These are phyloP conservation scores for Mortierella sp. DNA, from an alignment of 371 early-diverging fungal species.

Conservation along the genomic window DNA sequence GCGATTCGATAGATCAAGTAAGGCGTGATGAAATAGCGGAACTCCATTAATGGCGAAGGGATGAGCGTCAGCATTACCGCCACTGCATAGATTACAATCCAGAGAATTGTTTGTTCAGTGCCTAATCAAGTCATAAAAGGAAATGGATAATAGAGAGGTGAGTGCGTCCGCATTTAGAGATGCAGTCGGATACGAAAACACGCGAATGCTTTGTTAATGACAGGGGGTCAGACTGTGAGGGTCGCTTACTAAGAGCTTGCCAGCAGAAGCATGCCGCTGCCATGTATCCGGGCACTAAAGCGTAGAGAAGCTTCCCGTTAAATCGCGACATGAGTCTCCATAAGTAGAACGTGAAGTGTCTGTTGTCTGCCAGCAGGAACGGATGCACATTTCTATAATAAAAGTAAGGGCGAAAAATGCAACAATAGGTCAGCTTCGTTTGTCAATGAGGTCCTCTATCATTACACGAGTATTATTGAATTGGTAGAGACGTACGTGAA, in stretches of 20 bases:
- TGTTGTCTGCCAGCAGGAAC: slow-evolving; percentile 94
- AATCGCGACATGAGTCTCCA: slow-evolving; percentile 85
- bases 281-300: slow-evolving; percentile 78
- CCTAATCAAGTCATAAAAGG: slow-evolving; percentile 33
- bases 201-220: too few relatives aligned
- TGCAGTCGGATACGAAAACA: too few relatives aligned
- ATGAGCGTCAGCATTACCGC: slow-evolving; percentile 74
- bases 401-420: not conserved
- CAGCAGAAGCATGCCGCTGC: slow-evolving; percentile 61
- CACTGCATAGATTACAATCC: slow-evolving; percentile 62
- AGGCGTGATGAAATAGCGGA: slow-evolving; percentile 95
- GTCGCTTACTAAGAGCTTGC: slow-evolving; percentile 59
- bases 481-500: slow-evolving; percentile 66
- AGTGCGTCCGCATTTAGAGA: not conserved
- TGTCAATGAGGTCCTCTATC: too few relatives aligned
- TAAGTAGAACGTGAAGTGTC: slow-evolving; percentile 95
- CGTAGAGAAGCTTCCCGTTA: slow-evolving; percentile 70
- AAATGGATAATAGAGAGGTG: not conserved
- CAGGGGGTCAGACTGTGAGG: too few relatives aligned
- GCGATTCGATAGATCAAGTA: slow-evolving; percentile 82
- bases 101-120: slow-evolving; percentile 59
- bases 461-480: not conserved
- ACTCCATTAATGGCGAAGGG: slow-evolving; percentile 95
- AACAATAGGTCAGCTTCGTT: not conserved
- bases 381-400: slow-evolving; percentile 86